Evolutionary conservation across 345 rosid species (phyloP).

Genomic region (Arabidopsis arenosa): DNA sequence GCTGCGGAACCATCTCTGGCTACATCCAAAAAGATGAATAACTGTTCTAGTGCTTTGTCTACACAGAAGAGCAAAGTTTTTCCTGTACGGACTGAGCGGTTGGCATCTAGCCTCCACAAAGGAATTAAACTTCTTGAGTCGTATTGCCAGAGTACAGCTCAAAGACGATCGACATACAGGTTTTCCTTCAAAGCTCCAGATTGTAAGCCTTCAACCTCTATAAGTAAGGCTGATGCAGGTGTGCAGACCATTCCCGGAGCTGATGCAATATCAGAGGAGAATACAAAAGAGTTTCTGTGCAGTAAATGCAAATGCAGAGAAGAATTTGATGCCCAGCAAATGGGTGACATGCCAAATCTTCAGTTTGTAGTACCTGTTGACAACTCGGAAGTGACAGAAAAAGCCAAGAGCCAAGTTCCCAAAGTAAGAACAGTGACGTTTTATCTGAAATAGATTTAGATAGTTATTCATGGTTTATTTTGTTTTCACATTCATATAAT

Average conservation of each 20-base stretch:
- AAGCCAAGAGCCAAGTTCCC: not conserved
- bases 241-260: conserved; percentile 69
- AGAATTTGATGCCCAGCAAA: conserved; percentile 49
- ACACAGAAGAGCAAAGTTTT: not conserved
- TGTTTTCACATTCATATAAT: not conserved
- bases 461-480: not conserved
- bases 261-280: conserved; percentile 43
- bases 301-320: conserved; percentile 58
- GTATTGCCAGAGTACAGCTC: not conserved
- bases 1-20: not conserved
- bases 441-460: not conserved
- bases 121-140: not conserved
- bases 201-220: conserved; percentile 44
- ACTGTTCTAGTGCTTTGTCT: not conserved
- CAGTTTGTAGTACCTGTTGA: conserved; percentile 62
- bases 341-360: conserved; percentile 52
- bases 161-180: conserved; percentile 59
- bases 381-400: conserved; percentile 49
- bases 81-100: not conserved
- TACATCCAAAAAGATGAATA: not conserved
- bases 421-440: not conserved
- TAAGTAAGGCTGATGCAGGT: conserved; percentile 67
- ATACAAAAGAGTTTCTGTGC: conserved; percentile 51
- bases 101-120: not conserved
- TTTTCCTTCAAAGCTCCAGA: conserved; percentile 64